These are phyloP conservation scores for Tolypocladium album DNA, from an alignment of 2,329 filamentous ascomycete genomes.

Conservation along the genomic window DNA sequence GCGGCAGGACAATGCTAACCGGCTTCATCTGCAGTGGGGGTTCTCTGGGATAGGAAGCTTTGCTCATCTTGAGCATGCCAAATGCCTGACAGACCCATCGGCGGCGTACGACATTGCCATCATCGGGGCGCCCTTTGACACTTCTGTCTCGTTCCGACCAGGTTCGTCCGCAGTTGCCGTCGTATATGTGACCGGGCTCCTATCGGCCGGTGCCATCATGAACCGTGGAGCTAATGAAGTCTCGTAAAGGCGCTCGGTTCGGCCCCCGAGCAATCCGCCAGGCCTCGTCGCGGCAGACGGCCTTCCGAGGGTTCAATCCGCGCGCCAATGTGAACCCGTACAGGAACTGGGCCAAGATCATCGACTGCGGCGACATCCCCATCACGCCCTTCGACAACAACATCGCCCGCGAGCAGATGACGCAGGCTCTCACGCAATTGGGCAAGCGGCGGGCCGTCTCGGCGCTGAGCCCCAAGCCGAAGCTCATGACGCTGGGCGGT, in stretches of 20 bases:
- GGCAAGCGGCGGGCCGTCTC: conserved; percentile 27
- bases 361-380: conserved; percentile 88
- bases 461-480: conserved; percentile 29
- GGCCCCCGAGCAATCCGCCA: conserved; percentile 80
- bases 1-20: background rate
- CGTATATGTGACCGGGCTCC: background rate
- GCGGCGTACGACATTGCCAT: conserved; percentile 61
- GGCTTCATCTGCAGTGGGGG: conserved; percentile 16
- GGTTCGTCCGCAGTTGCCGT: conserved; percentile 24
- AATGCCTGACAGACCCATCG: conserved; percentile 56
- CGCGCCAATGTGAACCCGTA: conserved; percentile 79
- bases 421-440: conserved; percentile 64
- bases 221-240: background rate
- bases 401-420: conserved; percentile 76
- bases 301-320: conserved; percentile 69
- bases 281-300: conserved; percentile 70
- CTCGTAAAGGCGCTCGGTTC: conserved; percentile 56
- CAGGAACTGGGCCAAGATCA: conserved; percentile 65
- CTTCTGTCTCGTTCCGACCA: conserved; percentile 58
- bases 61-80: conserved; percentile 58
- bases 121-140: conserved; percentile 65
- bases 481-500: conserved; percentile 60
- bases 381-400: conserved; percentile 79
- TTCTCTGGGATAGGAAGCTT: conserved; percentile 70
- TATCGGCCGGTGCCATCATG: background rate